Base-by-base conservation (phyloP, 305 asterid species). In the Caryopteris hybrid region DNA sequence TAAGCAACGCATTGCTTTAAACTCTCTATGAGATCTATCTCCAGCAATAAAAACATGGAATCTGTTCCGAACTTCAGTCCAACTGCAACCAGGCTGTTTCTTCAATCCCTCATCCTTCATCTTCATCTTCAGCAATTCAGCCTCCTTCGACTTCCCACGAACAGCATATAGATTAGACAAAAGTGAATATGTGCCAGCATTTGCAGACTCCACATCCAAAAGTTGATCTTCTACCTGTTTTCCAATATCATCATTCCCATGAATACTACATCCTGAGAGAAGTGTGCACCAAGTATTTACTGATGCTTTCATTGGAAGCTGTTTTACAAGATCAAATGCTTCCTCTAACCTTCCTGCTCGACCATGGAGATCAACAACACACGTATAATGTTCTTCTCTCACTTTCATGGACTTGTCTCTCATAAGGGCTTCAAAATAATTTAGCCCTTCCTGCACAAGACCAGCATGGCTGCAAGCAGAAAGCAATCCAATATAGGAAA, bases 61-160 rank as follows among this genome's bases (percentile, higher is more conserved):
- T 66, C 64, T 76, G 6, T 82, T 78, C 45, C 76, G 84, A 41
- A 81, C 85, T 70, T 82, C 89, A 47, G 85, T 85, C 96, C 96
- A 89, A 69, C 95, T 87, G 46, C 96, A 89, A 10, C 95, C 95
- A 25, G 96, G 95, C 71, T 85, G 92, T 71, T 80, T 87, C 83
- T 86, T 89, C 79, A 84, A 58, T 38, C 90, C 86, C 55, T 22
- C 72, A 5, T 66, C 81, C 75, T 82, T 86, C 91, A 88, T 83
- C 73, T 79, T 81, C 79, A 46, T 33, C 85, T 78, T 74, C 82
- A 80, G 58, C 54, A 47, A 64, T 62, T 82, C 88, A 29, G 90
- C 90, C 75, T 83, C 85, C 39, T 51, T 68, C 79, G 77, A 78
- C 70, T 76, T 78, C 71, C 88, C 92, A 3, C 64, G 64, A 38